Evolutionary conservation across 306 rosid species (phyloP).

Genomic region (Sicyos edulis): DNA sequence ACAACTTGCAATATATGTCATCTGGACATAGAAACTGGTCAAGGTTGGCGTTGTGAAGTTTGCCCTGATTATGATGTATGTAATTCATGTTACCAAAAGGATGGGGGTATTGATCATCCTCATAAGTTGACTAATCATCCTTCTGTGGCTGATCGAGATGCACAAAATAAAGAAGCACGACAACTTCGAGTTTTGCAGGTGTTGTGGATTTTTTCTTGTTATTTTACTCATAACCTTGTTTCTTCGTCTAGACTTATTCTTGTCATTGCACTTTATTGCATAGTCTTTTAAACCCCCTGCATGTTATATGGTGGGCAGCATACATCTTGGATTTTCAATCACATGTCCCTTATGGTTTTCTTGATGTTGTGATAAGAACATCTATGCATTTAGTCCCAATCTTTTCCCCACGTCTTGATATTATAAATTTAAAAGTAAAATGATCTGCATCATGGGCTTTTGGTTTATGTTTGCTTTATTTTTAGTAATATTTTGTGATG

Average conservation of each 20-base stretch:
- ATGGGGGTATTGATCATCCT: slow-evolving; percentile 74
- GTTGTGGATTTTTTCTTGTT: slow-evolving; percentile 12
- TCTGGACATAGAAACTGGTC: slow-evolving; percentile 91
- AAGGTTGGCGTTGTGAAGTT: slow-evolving; percentile 97
- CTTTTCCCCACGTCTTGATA: background rate
- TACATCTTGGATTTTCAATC: too few relatives aligned
- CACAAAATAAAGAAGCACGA: slow-evolving; percentile 95
- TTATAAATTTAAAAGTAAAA: background rate
- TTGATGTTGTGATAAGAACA: background rate
- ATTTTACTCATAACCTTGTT: background rate
- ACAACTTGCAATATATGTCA: slow-evolving; percentile 64
- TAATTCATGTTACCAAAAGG: slow-evolving; percentile 86
- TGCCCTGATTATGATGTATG: slow-evolving; percentile 96
- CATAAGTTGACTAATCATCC: slow-evolving; percentile 94
- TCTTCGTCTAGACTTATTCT: slow-evolving; percentile 2
- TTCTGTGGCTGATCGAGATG: slow-evolving; percentile 87
- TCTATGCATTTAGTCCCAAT: slow-evolving; percentile 6
- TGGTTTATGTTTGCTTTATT: background rate
- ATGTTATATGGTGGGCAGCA: background rate
- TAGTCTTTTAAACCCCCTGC: background rate
- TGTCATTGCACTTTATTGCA: slow-evolving; percentile 2
- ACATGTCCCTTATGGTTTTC: slow-evolving; percentile 5
- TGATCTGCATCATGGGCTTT: background rate
- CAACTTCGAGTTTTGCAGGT: slow-evolving; percentile 81
- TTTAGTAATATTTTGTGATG: too few relatives aligned